Percentiles rank a stretch among this genome's conserved stretches.
phyloP scores from a whole-genome alignment of 2,329 filamentous ascomycete species.

The Fusarium beomiforme region DNA sequence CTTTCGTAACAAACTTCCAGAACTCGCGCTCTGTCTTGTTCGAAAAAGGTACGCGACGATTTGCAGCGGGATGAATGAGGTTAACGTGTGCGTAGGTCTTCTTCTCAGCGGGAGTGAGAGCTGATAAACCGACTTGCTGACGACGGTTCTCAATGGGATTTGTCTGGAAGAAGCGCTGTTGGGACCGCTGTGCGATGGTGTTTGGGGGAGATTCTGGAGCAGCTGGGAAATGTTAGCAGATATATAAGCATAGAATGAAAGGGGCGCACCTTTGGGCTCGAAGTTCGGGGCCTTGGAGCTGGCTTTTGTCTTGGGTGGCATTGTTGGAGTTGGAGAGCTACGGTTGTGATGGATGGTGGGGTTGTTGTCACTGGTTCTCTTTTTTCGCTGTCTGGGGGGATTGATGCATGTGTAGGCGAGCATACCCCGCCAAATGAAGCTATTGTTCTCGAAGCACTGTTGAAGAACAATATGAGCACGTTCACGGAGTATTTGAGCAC shows the following conservation, averaged over 20 bases:
- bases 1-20: conserved; percentile 66
- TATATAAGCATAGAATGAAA: background rate
- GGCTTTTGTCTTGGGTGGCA: conserved; percentile 52
- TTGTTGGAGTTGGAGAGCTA: conserved; percentile 42
- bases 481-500: background rate
- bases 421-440: conserved; percentile 42
- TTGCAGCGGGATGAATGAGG: conserved; percentile 55
- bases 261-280: conserved; percentile 31
- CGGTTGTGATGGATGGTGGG: conserved; percentile 42
- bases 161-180: conserved; percentile 59
- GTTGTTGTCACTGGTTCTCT: conserved; percentile 34
- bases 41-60: conserved; percentile 48
- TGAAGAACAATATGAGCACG: conserved; percentile 29
- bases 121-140: conserved; percentile 56
- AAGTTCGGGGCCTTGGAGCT: conserved; percentile 46
- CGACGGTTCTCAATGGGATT: conserved; percentile 60
- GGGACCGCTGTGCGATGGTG: conserved; percentile 61
- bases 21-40: conserved; percentile 65
- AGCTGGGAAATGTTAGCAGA: conserved; percentile 15
- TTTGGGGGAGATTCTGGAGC: conserved; percentile 50
- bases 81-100: conserved; percentile 60
- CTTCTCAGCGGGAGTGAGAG: conserved; percentile 59
- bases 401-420: conserved; percentile 9
- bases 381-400: conserved; percentile 33
- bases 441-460: conserved; percentile 31